Conservation (phyloP, 345 rosid genomes). For the Passiflora organensis region DNA sequence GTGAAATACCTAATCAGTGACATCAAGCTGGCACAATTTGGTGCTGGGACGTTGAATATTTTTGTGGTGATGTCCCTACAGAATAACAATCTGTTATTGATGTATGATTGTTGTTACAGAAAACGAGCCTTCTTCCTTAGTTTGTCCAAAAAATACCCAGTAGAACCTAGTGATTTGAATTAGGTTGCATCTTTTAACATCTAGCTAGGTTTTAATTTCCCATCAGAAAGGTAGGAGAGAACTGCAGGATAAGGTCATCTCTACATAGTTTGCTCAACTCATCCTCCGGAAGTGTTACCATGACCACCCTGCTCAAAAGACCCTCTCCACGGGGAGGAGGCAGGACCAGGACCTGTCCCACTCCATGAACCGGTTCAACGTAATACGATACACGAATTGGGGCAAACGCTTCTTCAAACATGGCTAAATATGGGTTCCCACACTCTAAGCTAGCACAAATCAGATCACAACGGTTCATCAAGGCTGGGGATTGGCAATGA, state of each 20-base stretch:
- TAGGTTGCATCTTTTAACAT: too few relatives aligned
- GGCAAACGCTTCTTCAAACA: slow-evolving; percentile 37
- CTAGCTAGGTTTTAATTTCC: slow-evolving; percentile 12
- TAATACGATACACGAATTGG: slow-evolving; percentile 37
- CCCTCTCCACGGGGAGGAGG: slow-evolving; percentile 36
- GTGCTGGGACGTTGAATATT: too few relatives aligned
- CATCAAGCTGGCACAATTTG: too few relatives aligned
- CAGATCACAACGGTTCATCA: slow-evolving; percentile 39
- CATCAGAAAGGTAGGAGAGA: slow-evolving; percentile 46
- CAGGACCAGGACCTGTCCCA: slow-evolving; percentile 47
- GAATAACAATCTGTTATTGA: too few relatives aligned
- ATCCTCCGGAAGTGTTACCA: slow-evolving; percentile 44
- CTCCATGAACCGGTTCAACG: slow-evolving; percentile 36
- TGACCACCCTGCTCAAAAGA: slow-evolving; percentile 43
- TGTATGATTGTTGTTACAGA: too few relatives aligned
- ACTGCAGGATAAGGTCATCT: slow-evolving; percentile 41
- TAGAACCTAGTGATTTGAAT: too few relatives aligned
- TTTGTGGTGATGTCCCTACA: too few relatives aligned
- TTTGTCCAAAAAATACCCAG: too few relatives aligned
- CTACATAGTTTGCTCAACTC: slow-evolving; percentile 35
- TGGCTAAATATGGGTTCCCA: slow-evolving; percentile 20
- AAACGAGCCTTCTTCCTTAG: too few relatives aligned
- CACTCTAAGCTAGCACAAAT: slow-evolving; percentile 43
- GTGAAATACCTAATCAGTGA: too few relatives aligned
- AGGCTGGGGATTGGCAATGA: not conserved